Percentiles rank a stretch among this genome's conserved stretches.
These are phyloP conservation scores for Zygnema circumcarinatum DNA, from an alignment of 139 green algal genomes.

Conservation along the genomic window DNA sequence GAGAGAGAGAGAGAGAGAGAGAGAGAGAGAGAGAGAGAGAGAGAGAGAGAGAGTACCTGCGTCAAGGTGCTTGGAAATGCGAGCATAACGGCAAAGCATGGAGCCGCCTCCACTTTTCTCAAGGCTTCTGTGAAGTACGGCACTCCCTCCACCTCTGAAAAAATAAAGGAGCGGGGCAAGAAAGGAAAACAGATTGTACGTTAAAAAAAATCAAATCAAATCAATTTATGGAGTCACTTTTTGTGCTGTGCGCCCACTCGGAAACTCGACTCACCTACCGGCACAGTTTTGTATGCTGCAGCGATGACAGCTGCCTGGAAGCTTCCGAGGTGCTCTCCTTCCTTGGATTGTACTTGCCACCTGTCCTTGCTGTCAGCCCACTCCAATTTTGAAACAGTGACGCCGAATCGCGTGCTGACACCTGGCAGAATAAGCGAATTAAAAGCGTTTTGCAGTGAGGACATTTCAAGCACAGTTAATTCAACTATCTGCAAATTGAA, in stretches of 20 bases:
- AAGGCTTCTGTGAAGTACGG: neutral
- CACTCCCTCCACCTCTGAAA: neutral
- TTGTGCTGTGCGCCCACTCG: no score
- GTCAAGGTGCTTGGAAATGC: constrained; percentile 7
- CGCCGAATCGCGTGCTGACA: constrained; percentile 1
- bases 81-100: constrained; percentile 47
- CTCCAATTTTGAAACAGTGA: neutral
- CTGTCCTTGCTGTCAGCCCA: neutral
- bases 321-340: neutral
- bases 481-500: no score
- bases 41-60: no score
- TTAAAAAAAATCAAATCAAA: no score
- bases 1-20: neutral
- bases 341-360: neutral
- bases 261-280: constrained; percentile 13
- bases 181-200: no score
- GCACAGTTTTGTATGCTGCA: neutral
- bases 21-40: neutral
- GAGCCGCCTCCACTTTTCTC: neutral
- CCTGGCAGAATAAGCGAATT: no score
- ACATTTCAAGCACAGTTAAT: neutral
- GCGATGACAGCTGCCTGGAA: constrained; percentile 8
- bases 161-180: neutral
- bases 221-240: no score
- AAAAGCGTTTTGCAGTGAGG: no score